These are phyloP conservation scores for Staphylotrichum tortipilum DNA, from an alignment of 495 filamentous ascomycete genomes.

Conservation along the genomic window DNA sequence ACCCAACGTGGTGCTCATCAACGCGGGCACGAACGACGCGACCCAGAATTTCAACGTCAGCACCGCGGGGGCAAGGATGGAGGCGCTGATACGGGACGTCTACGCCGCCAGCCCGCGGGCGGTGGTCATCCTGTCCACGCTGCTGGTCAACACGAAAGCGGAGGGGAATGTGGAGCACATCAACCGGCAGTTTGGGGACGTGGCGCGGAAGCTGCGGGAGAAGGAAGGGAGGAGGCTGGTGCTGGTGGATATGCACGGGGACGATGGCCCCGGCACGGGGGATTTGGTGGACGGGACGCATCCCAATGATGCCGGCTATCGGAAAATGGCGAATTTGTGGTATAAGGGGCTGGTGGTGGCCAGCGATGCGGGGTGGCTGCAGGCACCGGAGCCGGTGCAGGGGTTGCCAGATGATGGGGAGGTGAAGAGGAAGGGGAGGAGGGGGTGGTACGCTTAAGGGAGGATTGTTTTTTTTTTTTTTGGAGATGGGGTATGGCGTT, in stretches of 20 bases:
- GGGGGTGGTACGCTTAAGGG: too few species aligned
- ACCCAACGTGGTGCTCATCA: conserved; percentile 44
- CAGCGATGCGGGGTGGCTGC: conserved; percentile 17
- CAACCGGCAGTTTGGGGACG: conserved; percentile 29
- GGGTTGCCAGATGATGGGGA: conserved; percentile 18
- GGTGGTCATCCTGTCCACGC: conserved; percentile 42
- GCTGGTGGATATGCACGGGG: conserved; percentile 41
- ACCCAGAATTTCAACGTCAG: conserved; percentile 16
- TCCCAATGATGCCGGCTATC: conserved; percentile 42
- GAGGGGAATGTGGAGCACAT: conserved; percentile 28
- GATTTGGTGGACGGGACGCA: conserved; percentile 44
- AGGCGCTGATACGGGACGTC: conserved; percentile 30
- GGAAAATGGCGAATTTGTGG: conserved; percentile 48
- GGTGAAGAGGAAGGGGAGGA: too few species aligned
- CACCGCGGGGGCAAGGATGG: conserved; percentile 28
- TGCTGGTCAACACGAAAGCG: conserved; percentile 30
- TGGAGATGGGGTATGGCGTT: too few species aligned
- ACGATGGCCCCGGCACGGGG: conserved; percentile 15
- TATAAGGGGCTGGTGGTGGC: conserved; percentile 33
- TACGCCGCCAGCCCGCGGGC: conserved; percentile 32
- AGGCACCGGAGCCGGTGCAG: conserved; percentile 14
- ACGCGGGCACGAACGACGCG: conserved; percentile 45
- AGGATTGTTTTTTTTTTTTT: too few species aligned
- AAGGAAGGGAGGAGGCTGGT: conserved; percentile 25
- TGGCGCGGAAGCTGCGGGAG: conserved; percentile 26